A percentile compares a stretch with the other conserved stretches of the same genome.
Conservation (phyloP, 2,329 filamentous ascomycete genomes). For the Paecilomyces variotii region DNA sequence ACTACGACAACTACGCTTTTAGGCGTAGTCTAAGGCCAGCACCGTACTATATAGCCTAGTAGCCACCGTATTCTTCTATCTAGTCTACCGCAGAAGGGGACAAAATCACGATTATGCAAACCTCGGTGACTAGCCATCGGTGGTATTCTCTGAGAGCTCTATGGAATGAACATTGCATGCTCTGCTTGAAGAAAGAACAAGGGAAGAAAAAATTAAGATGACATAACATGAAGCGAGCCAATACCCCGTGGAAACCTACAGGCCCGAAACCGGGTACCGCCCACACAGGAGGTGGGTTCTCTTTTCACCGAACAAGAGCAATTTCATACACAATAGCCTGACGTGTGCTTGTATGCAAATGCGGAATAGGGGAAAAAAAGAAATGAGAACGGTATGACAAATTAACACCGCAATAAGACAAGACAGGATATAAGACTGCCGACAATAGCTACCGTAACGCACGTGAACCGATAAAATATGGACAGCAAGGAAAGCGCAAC, state of each 20-base stretch:
- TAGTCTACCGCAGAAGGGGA: not conserved
- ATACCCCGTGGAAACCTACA: not conserved
- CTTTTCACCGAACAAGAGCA: not conserved
- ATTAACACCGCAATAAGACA: not conserved
- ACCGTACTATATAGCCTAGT: no score
- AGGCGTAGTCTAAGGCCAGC: no score
- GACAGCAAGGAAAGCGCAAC: not conserved
- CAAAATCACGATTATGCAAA: not conserved
- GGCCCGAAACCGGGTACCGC: not conserved
- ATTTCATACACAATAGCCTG: not conserved
- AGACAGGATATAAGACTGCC: not conserved
- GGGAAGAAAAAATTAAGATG: not conserved
- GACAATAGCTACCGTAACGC: not conserved
- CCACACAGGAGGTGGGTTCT: not conserved
- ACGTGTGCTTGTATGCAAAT: not conserved
- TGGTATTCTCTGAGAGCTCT: not conserved
- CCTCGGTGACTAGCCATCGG: not conserved
- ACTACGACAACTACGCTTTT: no score
- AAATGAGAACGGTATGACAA: no score
- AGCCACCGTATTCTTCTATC: not conserved
- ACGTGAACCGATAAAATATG: not conserved
- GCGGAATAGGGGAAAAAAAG: not conserved
- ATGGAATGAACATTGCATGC: not conserved
- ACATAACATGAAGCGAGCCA: not conserved
- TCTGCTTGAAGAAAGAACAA: not conserved